Percentiles rank a stretch among this genome's conserved stretches.
Conservation (phyloP, 257 asterid genomes). For the Penstemon newberryi region DNA sequence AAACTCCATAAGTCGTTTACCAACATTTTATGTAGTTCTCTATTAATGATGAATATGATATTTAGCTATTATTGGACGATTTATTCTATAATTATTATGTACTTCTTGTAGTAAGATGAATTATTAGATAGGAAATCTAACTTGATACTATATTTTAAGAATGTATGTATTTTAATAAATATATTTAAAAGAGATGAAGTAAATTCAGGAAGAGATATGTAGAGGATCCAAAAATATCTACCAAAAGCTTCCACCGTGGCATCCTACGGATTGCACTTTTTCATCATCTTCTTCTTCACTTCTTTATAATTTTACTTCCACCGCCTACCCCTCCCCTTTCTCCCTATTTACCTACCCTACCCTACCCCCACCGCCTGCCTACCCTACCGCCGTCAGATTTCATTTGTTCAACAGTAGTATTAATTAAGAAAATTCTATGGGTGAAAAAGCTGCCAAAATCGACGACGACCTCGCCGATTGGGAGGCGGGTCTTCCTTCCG, state of each 20-base stretch:
- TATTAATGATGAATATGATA: no score
- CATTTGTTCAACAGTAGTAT: neutral
- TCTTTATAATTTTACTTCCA: slow-evolving; percentile 27
- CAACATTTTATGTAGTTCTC: no score
- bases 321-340: slow-evolving; percentile 17
- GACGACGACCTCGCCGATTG: slow-evolving; percentile 58
- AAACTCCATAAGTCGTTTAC: no score
- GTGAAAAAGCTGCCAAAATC: slow-evolving; percentile 46
- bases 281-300: slow-evolving; percentile 20
- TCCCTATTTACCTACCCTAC: no score
- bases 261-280: slow-evolving; percentile 51
- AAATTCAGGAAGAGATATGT: slow-evolving; percentile 26
- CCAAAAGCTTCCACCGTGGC: slow-evolving; percentile 58
- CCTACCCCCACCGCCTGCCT: slow-evolving; percentile 32
- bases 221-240: slow-evolving; percentile 51
- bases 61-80: no score
- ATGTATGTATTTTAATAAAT: no score
- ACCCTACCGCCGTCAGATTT: slow-evolving; percentile 5
- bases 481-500: slow-evolving; percentile 75
- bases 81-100: no score
- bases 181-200: no score
- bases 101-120: no score
- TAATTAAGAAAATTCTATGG: slow-evolving; percentile 36
- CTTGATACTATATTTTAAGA: no score
- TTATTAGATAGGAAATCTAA: no score